These are phyloP conservation scores for Vinca major DNA, from an alignment of 305 asterid species.

Conservation along the genomic window DNA sequence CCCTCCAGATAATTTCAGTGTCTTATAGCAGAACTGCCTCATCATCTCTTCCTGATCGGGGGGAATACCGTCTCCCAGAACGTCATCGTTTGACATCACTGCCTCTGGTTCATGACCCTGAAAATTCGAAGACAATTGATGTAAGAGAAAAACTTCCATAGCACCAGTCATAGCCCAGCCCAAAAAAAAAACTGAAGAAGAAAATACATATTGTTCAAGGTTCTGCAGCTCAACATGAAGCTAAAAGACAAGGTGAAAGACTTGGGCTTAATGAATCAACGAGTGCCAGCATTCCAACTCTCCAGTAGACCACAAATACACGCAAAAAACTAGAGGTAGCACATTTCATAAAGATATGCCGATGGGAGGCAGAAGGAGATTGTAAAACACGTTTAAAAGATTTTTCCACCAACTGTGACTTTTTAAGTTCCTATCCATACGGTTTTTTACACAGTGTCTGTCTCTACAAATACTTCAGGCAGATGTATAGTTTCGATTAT, in stretches of 20 bases:
- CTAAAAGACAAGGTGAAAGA: background rate
- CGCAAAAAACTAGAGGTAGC: background rate
- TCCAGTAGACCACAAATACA: background rate
- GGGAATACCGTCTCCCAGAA: slow-evolving; percentile 82
- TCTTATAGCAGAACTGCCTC: slow-evolving; percentile 69
- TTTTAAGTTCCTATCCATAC: background rate
- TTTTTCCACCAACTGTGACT: background rate
- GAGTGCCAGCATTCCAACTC: background rate
- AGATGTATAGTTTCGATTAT: background rate
- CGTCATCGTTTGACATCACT: slow-evolving; percentile 71
- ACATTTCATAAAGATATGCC: background rate
- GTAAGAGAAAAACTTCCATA: slow-evolving; percentile 5
- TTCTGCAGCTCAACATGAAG: background rate
- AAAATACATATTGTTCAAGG: background rate
- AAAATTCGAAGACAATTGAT: slow-evolving; percentile 14
- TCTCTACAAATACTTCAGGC: background rate
- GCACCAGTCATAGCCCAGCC: background rate
- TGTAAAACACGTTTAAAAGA: background rate
- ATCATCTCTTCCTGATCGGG: slow-evolving; percentile 56
- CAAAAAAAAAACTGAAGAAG: background rate
- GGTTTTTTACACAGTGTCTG: background rate
- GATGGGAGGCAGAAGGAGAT: background rate
- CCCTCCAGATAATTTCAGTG: slow-evolving; percentile 63
- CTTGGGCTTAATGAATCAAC: background rate
- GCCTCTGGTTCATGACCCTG: slow-evolving; percentile 61